These are phyloP conservation scores for Monilinia fructicola DNA, from an alignment of 2,329 filamentous ascomycete genomes.

Conservation along the genomic window DNA sequence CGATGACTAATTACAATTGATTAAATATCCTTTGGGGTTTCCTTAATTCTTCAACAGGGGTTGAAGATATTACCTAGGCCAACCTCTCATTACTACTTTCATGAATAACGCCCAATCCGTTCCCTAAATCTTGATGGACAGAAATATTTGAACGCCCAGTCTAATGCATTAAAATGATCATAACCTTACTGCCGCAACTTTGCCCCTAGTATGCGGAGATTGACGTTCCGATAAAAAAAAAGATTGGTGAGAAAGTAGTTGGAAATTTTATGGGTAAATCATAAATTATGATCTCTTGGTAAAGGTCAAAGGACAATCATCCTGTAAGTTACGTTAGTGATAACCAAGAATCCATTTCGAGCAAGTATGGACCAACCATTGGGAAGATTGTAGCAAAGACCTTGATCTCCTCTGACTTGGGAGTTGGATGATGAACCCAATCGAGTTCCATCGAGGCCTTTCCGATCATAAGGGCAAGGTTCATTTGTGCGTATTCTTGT, in stretches of 20 bases:
- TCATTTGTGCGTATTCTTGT: constrained; percentile 86
- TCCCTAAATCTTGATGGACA: constrained; percentile 18
- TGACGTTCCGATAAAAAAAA: constrained; percentile 15
- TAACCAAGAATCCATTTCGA: not conserved
- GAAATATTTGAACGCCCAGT: constrained; percentile 18
- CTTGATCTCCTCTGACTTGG: constrained; percentile 87
- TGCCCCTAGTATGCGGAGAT: constrained; percentile 18
- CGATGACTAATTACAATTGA: constrained; percentile 17
- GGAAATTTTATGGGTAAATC: not conserved
- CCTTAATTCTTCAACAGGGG: not conserved
- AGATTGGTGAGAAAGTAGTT: constrained; percentile 9
- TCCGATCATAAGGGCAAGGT: constrained; percentile 84
- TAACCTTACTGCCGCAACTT: constrained; percentile 17
- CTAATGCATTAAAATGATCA: constrained; percentile 21
- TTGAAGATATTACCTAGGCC: not conserved
- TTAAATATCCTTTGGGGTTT: constrained; percentile 4
- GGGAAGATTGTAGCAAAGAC: constrained; percentile 99
- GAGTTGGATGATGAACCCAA: constrained; percentile 86
- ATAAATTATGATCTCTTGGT: constrained; percentile 20
- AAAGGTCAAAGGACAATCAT: constrained; percentile 25
- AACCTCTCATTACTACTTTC: constrained; percentile 9
- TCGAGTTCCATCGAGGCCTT: constrained; percentile 85
- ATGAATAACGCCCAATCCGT: constrained; percentile 8
- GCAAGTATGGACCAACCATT: constrained; percentile 59
- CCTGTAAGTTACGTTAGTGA: constrained; percentile 20